Percentiles rank a stretch among this genome's conserved stretches.
Conservation (phyloP, 805 yeast genomes). For the Candida corydali region DNA sequence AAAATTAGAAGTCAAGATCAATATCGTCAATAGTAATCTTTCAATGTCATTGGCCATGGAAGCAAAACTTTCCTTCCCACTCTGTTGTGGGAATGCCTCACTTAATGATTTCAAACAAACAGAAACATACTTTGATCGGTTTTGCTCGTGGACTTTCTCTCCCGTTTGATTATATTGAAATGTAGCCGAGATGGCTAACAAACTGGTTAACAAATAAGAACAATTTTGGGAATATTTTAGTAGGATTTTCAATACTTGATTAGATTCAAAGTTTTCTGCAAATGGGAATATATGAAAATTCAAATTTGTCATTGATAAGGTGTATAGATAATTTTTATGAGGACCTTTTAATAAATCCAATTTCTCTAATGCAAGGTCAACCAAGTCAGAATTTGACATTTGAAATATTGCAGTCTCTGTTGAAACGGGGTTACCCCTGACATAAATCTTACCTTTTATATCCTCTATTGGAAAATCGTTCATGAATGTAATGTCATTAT, state of each 20-base stretch:
- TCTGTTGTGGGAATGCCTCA: slow-evolving; percentile 22
- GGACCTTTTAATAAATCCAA: slow-evolving; percentile 18
- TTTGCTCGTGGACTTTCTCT: slow-evolving; percentile 41
- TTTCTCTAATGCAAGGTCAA: slow-evolving; percentile 20
- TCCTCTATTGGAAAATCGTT: slow-evolving; percentile 2
- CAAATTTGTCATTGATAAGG: slow-evolving; percentile 25
- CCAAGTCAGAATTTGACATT: slow-evolving; percentile 15
- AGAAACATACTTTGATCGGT: slow-evolving; percentile 54
- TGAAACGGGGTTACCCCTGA: background rate
- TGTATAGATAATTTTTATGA: slow-evolving; percentile 26
- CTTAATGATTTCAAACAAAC: slow-evolving; percentile 55
- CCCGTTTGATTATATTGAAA: slow-evolving; percentile 41
- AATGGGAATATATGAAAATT: slow-evolving; percentile 33
- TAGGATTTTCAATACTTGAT: slow-evolving; percentile 37
- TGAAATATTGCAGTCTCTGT: background rate
- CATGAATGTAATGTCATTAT: background rate
- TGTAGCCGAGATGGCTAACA: slow-evolving; percentile 66
- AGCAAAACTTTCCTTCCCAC: slow-evolving; percentile 18
- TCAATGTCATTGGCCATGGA: slow-evolving; percentile 36
- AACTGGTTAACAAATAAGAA: slow-evolving; percentile 57
- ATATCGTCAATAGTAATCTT: slow-evolving; percentile 58
- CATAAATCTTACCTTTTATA: background rate
- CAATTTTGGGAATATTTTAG: slow-evolving; percentile 55
- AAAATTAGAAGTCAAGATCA: slow-evolving; percentile 56
- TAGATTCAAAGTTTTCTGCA: slow-evolving; percentile 30